These are phyloP conservation scores for Claviceps sp. DNA, from an alignment of 2,329 filamentous ascomycete genomes.

Conservation along the genomic window DNA sequence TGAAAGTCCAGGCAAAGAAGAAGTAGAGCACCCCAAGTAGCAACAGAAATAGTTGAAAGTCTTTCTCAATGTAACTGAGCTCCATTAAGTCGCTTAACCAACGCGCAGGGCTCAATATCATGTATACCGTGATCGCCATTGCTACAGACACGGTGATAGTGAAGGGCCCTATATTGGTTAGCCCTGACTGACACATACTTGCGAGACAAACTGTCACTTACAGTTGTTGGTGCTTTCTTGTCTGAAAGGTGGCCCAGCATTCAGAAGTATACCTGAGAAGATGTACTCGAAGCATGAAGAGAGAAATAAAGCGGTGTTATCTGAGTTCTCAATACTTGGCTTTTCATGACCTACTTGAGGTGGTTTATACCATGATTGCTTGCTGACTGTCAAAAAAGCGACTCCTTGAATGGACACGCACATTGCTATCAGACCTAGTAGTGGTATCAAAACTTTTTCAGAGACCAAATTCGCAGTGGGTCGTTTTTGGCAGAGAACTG, in stretches of 20 bases:
- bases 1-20: slow-evolving; percentile 52
- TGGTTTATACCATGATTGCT: slow-evolving; percentile 76
- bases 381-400: slow-evolving; percentile 60
- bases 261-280: slow-evolving; percentile 75
- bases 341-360: slow-evolving; percentile 65
- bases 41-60: slow-evolving; percentile 63
- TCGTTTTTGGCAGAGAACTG: slow-evolving; percentile 64
- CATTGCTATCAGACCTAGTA: slow-evolving; percentile 78
- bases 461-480: slow-evolving; percentile 89
- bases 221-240: slow-evolving; percentile 68
- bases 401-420: slow-evolving; percentile 65
- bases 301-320: slow-evolving; percentile 85
- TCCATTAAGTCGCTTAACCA: slow-evolving; percentile 71
- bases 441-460: slow-evolving; percentile 76
- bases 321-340: slow-evolving; percentile 78
- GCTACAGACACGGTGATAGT: slow-evolving; percentile 61
- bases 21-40: slow-evolving; percentile 58
- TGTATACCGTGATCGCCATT: slow-evolving; percentile 57
- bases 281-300: slow-evolving; percentile 93
- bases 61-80: slow-evolving; percentile 59
- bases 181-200: background rate
- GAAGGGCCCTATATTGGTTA: slow-evolving; percentile 54
- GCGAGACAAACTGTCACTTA: slow-evolving; percentile 30
- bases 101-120: slow-evolving; percentile 61
- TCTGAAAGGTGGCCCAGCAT: slow-evolving; percentile 81